Conservation (phyloP, 495 filamentous ascomycete genomes). For the Amphirosellinia nigrospora region DNA sequence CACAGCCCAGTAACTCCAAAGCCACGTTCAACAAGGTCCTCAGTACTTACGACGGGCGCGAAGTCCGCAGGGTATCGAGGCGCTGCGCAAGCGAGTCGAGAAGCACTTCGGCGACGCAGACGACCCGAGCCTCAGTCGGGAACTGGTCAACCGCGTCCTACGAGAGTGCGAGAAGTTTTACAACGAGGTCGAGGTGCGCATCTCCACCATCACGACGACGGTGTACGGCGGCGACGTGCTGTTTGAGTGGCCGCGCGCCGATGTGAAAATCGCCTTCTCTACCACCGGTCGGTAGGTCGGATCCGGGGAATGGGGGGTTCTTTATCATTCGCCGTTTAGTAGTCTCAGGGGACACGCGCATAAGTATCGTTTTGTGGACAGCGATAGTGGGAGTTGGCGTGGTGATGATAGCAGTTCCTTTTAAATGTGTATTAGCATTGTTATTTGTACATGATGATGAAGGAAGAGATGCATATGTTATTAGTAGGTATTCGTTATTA, state of each 20-base stretch:
- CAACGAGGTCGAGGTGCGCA: conserved; percentile 71
- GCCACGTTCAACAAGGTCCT: conserved; percentile 83
- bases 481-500: neutral
- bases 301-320: conserved; percentile 39
- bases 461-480: conserved; percentile 9
- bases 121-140: conserved; percentile 67
- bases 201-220: conserved; percentile 64
- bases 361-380: conserved; percentile 16
- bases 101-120: conserved; percentile 95
- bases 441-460: conserved; percentile 35
- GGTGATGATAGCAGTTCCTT: conserved; percentile 36
- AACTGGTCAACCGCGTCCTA: conserved; percentile 78
- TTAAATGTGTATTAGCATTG: conserved; percentile 34
- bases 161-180: conserved; percentile 82
- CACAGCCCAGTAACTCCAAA: conserved; percentile 78
- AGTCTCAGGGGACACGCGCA: conserved; percentile 10
- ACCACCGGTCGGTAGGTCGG: conserved; percentile 48
- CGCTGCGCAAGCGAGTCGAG: conserved; percentile 86
- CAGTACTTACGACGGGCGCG: conserved; percentile 76
- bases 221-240: conserved; percentile 62
- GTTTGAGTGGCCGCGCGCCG: conserved; percentile 60
- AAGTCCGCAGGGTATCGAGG: conserved; percentile 83
- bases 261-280: conserved; percentile 59
- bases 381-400: conserved; percentile 20
- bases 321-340: conserved; percentile 28